phyloP scores from a whole-genome alignment of 495 filamentous ascomycete species.

The Darksidea phi region DNA sequence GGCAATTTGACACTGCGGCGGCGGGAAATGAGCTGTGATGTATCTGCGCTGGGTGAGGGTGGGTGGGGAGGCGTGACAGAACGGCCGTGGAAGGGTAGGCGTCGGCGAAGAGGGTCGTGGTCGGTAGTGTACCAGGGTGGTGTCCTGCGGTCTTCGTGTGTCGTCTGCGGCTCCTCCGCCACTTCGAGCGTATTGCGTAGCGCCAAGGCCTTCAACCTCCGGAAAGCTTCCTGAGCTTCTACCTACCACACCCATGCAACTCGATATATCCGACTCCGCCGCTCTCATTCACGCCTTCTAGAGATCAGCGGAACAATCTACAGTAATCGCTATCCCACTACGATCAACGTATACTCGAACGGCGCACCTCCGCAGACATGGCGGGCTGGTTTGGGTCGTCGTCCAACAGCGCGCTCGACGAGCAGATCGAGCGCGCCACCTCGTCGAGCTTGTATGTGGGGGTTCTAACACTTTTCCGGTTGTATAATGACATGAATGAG shows the following conservation, averaged over 20 bases:
- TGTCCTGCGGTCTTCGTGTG: background rate
- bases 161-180: conserved; percentile 6
- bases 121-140: background rate
- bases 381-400: conserved; percentile 76
- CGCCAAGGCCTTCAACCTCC: background rate
- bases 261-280: background rate
- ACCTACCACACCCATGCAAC: conserved; percentile 1
- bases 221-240: conserved; percentile 13
- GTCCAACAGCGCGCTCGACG: conserved; percentile 83
- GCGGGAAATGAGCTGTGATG: background rate
- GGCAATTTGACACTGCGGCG: background rate
- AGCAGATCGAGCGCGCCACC: conserved; percentile 93
- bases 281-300: background rate
- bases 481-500: background rate
- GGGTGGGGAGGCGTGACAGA: background rate
- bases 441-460: conserved; percentile 76
- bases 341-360: background rate
- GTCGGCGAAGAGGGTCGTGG: background rate
- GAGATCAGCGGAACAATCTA: background rate
- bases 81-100: background rate
- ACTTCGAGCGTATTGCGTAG: conserved; percentile 1
- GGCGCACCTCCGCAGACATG: conserved; percentile 53
- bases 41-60: background rate
- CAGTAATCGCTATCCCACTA: too few species aligned
- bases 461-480: background rate